Conservation (phyloP, 768 basidiomycete species). For the Suillus plorans region DNA sequence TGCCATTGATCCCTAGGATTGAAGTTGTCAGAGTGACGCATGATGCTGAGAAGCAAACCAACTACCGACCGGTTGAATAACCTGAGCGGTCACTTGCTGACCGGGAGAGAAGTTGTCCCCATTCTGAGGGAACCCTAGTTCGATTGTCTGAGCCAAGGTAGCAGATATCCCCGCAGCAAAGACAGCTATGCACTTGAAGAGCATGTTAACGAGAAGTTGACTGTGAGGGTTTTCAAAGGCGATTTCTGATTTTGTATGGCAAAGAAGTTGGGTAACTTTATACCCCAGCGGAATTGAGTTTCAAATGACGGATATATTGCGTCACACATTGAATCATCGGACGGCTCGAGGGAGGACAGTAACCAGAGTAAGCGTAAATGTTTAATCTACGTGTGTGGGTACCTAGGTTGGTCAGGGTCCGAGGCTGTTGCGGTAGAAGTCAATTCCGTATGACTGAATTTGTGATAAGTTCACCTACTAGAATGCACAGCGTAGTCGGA, state of each 20-base stretch:
- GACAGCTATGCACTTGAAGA: slow-evolving; percentile 8
- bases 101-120: slow-evolving; percentile 20
- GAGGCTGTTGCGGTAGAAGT: background rate
- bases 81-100: slow-evolving; percentile 17
- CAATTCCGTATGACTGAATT: background rate
- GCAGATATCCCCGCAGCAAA: slow-evolving; percentile 9
- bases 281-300: background rate
- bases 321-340: background rate
- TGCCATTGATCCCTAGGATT: slow-evolving; percentile 18
- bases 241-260: background rate
- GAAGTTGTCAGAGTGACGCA: background rate
- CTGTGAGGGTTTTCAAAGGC: background rate
- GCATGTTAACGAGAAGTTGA: background rate
- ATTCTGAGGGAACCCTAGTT: slow-evolving; percentile 21
- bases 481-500: no score
- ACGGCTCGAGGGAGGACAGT: background rate
- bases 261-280: no score
- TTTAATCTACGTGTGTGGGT: background rate
- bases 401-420: background rate
- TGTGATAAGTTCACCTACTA: no score
- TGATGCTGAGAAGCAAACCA: background rate
- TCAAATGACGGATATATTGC: background rate
- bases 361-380: background rate
- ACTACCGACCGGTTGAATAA: slow-evolving; percentile 22
- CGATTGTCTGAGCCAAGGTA: slow-evolving; percentile 28